A percentile compares a stretch with the other conserved stretches of the same genome.
phyloP scores from a whole-genome alignment of 768 basidiomycete genomes.

The Rhizopogon salebrosus region DNA sequence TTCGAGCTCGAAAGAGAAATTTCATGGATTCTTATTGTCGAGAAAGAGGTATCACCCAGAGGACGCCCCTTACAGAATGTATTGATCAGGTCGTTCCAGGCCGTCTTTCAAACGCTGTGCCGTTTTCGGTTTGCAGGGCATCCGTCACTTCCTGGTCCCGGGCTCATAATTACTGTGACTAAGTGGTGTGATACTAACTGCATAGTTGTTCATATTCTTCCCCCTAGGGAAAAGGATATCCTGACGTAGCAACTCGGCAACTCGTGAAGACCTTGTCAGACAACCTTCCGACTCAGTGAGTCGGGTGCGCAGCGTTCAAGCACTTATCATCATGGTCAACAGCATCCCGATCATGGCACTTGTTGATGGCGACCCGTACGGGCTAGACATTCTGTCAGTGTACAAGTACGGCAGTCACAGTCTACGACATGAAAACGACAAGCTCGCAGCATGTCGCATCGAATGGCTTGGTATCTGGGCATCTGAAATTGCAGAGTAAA shows the following conservation, averaged over 20 bases:
- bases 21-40: conserved; percentile 80
- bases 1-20: conserved; percentile 53
- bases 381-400: conserved; percentile 85
- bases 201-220: conserved; percentile 4
- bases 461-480: conserved; percentile 77
- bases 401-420: conserved; percentile 76
- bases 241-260: conserved; percentile 87
- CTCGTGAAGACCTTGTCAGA: conserved; percentile 70
- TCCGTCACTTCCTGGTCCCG: conserved; percentile 49
- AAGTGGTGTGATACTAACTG: background rate
- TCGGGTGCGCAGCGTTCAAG: background rate
- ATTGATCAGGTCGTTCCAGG: conserved; percentile 43
- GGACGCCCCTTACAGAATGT: background rate
- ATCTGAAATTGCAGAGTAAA: conserved; percentile 61
- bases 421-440: conserved; percentile 66
- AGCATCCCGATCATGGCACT: conserved; percentile 77
- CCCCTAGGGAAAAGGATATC: conserved; percentile 93
- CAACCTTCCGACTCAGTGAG: conserved; percentile 56
- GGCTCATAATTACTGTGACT: conserved; percentile 73
- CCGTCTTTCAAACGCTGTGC: conserved; percentile 89
- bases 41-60: conserved; percentile 73
- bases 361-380: conserved; percentile 90
- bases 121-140: conserved; percentile 47
- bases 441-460: conserved; percentile 62
- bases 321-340: conserved; percentile 1